Evolutionary conservation across 768 basidiomycete species (phyloP).

Genomic region (Pulveroboletus sp.): DNA sequence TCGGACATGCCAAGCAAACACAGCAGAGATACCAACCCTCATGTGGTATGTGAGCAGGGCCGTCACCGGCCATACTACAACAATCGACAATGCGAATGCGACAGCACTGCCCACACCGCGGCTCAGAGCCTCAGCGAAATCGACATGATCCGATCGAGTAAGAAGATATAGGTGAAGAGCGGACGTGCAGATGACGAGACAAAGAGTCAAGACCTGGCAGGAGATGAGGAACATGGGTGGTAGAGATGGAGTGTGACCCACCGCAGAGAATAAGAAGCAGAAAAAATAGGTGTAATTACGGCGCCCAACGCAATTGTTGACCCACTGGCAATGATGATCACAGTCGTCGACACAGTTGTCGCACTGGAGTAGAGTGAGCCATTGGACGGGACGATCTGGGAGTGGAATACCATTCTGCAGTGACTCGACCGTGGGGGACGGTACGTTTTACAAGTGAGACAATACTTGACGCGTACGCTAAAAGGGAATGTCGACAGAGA

Average conservation of each 20-base stretch:
- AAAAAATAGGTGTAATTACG: constrained; percentile 96
- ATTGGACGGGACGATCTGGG: not conserved
- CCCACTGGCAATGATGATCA: constrained; percentile 89
- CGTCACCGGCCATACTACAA: constrained; percentile 79
- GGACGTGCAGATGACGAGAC: constrained; percentile 78
- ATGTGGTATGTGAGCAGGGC: constrained; percentile 83
- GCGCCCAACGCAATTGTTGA: constrained; percentile 94
- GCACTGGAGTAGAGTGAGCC: constrained; percentile 50
- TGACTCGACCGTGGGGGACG: constrained; percentile 93
- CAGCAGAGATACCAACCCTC: constrained; percentile 53
- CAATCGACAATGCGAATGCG: constrained; percentile 67
- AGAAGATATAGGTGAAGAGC: constrained; percentile 78
- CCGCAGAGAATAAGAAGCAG: constrained; percentile 71
- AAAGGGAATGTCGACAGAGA: not conserved
- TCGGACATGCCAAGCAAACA: not conserved
- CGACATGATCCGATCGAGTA: constrained; percentile 46
- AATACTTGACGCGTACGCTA: constrained; percentile 91
- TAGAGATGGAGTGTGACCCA: constrained; percentile 38
- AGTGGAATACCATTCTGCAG: constrained; percentile 76
- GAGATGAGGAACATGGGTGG: constrained; percentile 7
- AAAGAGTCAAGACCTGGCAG: constrained; percentile 63
- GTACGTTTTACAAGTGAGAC: constrained; percentile 89
- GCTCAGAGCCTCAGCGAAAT: constrained; percentile 45
- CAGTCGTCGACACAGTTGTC: constrained; percentile 97
- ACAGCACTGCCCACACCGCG: constrained; percentile 76